Conservation (phyloP, 345 rosid species). For the Garcia nutans region DNA sequence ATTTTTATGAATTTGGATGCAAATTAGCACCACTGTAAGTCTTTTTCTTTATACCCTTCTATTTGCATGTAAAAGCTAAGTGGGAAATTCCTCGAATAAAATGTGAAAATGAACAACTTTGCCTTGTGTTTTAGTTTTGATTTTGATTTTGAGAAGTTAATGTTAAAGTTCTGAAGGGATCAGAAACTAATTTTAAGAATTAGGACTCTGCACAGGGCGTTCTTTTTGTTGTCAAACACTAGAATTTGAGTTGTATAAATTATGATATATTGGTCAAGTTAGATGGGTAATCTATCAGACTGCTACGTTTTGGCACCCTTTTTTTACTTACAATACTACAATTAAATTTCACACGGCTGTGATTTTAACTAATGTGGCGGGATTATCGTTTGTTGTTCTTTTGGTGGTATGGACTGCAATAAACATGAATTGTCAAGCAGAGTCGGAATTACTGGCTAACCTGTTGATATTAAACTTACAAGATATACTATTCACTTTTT, state of each 20-base stretch:
- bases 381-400: not conserved
- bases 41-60: not conserved
- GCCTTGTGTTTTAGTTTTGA: not conserved
- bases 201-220: not conserved
- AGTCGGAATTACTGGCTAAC: not conserved
- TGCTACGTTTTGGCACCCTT: too few relatives aligned
- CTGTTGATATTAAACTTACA: not conserved
- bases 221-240: not conserved
- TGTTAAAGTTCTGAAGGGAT: not conserved
- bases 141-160: not conserved
- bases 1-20: slow-evolving; percentile 86
- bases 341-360: not conserved
- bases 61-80: not conserved
- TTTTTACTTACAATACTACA: not conserved
- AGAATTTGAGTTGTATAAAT: not conserved
- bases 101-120: not conserved
- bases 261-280: not conserved
- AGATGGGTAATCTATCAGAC: not conserved
- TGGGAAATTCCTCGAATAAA: not conserved
- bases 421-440: not conserved
- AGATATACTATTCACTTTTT: not conserved
- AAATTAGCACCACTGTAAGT: slow-evolving; percentile 83
- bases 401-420: not conserved
- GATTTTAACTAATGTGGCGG: not conserved
- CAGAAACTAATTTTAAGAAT: not conserved